A percentile compares a stretch with the other conserved stretches of the same genome.
Conservation (phyloP, 148 eudicot genomes). For the Heliamphora exappendiculata region DNA sequence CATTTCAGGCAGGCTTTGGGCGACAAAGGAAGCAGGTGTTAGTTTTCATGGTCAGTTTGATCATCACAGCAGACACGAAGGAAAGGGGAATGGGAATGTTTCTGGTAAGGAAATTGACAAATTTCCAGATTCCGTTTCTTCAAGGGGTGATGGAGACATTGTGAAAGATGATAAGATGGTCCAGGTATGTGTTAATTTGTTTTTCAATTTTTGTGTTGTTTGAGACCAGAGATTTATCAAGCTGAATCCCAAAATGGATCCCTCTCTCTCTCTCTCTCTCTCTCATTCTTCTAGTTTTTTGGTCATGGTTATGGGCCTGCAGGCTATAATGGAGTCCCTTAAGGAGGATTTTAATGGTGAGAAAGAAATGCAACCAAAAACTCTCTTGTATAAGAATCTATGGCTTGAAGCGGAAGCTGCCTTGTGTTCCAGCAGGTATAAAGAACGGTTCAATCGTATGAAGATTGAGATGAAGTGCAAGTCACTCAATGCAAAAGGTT, state of each 20-base stretch:
- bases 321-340: conserved; percentile 68
- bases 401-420: conserved; percentile 99
- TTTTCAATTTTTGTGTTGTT: neutral
- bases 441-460: conserved; percentile 68
- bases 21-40: conserved; percentile 15
- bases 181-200: conserved; percentile 32
- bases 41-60: conserved; percentile 6
- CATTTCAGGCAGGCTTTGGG: conserved; percentile 14
- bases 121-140: conserved; percentile 12
- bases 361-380: conserved; percentile 45
- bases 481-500: conserved; percentile 33
- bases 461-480: conserved; percentile 47
- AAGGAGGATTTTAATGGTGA: conserved; percentile 41
- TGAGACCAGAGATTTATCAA: neutral
- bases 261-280: neutral
- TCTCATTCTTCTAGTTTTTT: neutral
- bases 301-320: conserved; percentile 14
- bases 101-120: conserved; percentile 23
- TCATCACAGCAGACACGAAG: neutral
- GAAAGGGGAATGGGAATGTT: conserved; percentile 1
- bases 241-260: neutral
- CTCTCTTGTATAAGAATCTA: conserved; percentile 54
- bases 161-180: conserved; percentile 27
- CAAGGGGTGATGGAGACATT: conserved; percentile 24
- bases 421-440: conserved; percentile 57